Percentiles rank a stretch among this genome's conserved stretches.
Conservation (phyloP, 1,139 yeast species). For the Petasospora rhodanensis region DNA sequence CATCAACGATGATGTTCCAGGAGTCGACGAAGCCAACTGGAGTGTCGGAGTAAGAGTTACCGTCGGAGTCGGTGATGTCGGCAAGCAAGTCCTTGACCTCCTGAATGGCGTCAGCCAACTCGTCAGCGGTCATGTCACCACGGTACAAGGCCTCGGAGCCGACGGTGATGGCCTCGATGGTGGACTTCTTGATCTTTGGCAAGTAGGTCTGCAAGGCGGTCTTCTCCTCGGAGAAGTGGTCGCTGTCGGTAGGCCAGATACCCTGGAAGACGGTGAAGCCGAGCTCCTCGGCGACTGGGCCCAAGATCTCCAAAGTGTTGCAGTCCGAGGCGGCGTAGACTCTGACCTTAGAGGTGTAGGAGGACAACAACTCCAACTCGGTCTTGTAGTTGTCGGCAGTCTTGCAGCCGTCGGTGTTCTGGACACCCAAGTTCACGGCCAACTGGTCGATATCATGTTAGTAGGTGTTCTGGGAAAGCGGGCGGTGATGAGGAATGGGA, state of each 20-base stretch:
- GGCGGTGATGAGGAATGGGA: neutral
- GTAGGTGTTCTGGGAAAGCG: constrained; percentile 14
- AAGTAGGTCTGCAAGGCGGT: constrained; percentile 62
- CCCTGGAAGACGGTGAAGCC: constrained; percentile 73
- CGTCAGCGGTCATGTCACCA: constrained; percentile 66
- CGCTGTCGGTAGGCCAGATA: constrained; percentile 84
- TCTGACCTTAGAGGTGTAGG: constrained; percentile 60
- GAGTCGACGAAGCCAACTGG: constrained; percentile 95
- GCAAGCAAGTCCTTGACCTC: constrained; percentile 53
- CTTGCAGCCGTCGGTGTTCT: constrained; percentile 72
- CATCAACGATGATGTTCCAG: constrained; percentile 89
- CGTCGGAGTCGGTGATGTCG: constrained; percentile 70
- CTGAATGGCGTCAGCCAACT: constrained; percentile 59
- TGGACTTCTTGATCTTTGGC: constrained; percentile 62
- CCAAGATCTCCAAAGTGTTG: constrained; percentile 74
- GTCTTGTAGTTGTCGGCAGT: constrained; percentile 56
- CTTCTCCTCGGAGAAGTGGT: constrained; percentile 68
- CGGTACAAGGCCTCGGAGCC: constrained; percentile 94
- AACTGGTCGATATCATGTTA: constrained; percentile 32
- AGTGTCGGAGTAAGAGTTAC: constrained; percentile 62
- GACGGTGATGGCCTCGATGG: constrained; percentile 71
- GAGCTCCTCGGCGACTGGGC: constrained; percentile 77
- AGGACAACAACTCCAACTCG: constrained; percentile 55
- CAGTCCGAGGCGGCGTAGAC: constrained; percentile 87
- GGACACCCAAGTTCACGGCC: constrained; percentile 81